A percentile compares a stretch with the other conserved stretches of the same genome.
Evolutionary conservation across 495 filamentous ascomycete genomes (phyloP).

Genomic region (Penicillium cataractarum): DNA sequence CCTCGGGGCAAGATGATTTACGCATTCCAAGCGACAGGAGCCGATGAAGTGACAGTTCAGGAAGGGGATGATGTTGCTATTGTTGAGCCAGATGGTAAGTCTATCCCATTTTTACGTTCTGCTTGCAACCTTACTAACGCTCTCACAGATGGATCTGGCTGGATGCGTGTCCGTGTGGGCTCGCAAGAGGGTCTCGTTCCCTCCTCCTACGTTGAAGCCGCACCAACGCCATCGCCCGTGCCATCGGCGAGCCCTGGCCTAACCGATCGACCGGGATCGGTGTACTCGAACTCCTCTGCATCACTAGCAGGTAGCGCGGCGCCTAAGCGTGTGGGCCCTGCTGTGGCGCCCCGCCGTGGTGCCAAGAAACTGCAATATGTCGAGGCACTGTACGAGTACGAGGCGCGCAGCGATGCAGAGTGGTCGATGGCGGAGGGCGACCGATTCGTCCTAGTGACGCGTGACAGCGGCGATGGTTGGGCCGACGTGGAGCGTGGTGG

Average conservation of each 20-base stretch:
- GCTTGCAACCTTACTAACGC: not conserved
- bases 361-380: constrained; percentile 96
- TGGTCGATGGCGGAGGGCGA: constrained; percentile 91
- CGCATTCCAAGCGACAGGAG: constrained; percentile 73
- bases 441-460: constrained; percentile 81
- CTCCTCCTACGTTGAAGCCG: constrained; percentile 73
- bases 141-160: constrained; percentile 81
- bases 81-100: constrained; percentile 86
- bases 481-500: constrained; percentile 92
- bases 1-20: constrained; percentile 89
- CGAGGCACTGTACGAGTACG: constrained; percentile 90
- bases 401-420: constrained; percentile 81
- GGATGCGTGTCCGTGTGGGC: constrained; percentile 77
- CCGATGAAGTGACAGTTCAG: constrained; percentile 78
- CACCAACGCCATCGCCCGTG: constrained; percentile 46
- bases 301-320: constrained; percentile 62
- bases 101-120: constrained; percentile 6
- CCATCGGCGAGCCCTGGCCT: constrained; percentile 38
- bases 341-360: constrained; percentile 86
- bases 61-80: constrained; percentile 77
- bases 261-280: constrained; percentile 61
- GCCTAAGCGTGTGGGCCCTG: constrained; percentile 86
- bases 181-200: constrained; percentile 81
- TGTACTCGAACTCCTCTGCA: constrained; percentile 80
- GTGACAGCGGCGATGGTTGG: constrained; percentile 92